Conservation (phyloP, 202 grass and related monocot genomes). For the Sporobolus alterniflorus region DNA sequence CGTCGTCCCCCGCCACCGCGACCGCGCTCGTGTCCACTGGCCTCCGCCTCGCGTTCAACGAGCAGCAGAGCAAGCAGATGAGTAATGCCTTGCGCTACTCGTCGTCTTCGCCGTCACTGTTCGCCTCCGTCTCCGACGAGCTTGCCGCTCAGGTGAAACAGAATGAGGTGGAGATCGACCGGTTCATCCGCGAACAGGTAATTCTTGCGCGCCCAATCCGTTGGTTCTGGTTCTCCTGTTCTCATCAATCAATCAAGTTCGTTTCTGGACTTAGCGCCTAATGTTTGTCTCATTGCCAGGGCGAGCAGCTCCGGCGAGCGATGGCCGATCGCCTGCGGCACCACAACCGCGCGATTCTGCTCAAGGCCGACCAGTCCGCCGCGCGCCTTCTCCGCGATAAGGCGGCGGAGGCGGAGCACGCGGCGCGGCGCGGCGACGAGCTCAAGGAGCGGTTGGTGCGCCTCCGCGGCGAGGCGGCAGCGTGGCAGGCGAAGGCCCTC, state of each 20-base stretch:
- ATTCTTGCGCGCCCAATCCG: background rate
- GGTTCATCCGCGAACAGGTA: conserved; percentile 82
- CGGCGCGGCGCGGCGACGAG: conserved; percentile 53
- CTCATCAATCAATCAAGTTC: no score
- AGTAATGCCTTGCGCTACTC: conserved; percentile 41
- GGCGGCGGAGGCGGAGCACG: conserved; percentile 65
- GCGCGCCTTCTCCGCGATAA: conserved; percentile 63
- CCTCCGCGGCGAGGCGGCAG: conserved; percentile 68
- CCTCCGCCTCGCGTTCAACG: conserved; percentile 76
- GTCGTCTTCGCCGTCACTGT: conserved; percentile 12
- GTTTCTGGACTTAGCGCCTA: background rate
- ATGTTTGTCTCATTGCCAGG: conserved; percentile 36
- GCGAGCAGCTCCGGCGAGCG: conserved; percentile 71
- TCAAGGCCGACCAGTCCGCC: conserved; percentile 47
- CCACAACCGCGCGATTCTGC: conserved; percentile 61
- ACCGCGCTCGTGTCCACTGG: conserved; percentile 69
- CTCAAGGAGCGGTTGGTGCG: conserved; percentile 66
- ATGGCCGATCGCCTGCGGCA: conserved; percentile 66
- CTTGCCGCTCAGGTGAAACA: conserved; percentile 62
- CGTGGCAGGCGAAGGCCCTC: conserved; percentile 84
- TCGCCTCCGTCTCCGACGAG: conserved; percentile 60
- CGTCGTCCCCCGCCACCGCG: conserved; percentile 41
- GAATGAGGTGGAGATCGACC: conserved; percentile 75
- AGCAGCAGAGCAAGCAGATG: conserved; percentile 53
- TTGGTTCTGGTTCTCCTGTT: background rate